Percentiles rank a stretch among this genome's conserved stretches.
These are phyloP conservation scores for Lojkania enalia DNA, from an alignment of 2,329 filamentous ascomycete species.

Conservation along the genomic window DNA sequence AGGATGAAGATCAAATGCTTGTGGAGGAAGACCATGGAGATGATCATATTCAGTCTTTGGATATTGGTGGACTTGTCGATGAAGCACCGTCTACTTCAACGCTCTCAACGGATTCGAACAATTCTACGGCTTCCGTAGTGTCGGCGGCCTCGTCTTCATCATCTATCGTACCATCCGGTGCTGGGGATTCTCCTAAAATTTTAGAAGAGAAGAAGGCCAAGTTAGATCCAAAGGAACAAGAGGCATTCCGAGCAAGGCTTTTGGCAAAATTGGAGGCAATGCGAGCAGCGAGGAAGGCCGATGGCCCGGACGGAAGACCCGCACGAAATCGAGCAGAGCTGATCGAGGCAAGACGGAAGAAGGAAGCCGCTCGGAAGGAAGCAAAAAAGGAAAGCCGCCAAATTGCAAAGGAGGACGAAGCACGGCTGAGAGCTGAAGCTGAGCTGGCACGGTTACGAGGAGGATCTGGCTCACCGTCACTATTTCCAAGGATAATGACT, in stretches of 20 bases:
- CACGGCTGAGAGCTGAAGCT: slow-evolving; percentile 61
- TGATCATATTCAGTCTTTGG: slow-evolving; percentile 38
- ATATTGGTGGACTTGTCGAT: slow-evolving; percentile 44
- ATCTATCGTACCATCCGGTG: slow-evolving; percentile 46
- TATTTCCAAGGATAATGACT: slow-evolving; percentile 49
- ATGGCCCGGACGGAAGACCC: slow-evolving; percentile 77
- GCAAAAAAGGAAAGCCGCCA: slow-evolving; percentile 85
- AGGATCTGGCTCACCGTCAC: slow-evolving; percentile 61
- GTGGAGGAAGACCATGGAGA: slow-evolving; percentile 31
- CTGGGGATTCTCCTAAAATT: slow-evolving; percentile 26
- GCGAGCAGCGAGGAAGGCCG: slow-evolving; percentile 83
- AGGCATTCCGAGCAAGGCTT: slow-evolving; percentile 76
- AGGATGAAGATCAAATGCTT: slow-evolving; percentile 25
- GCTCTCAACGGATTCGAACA: slow-evolving; percentile 38
- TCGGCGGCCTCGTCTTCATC: slow-evolving; percentile 53
- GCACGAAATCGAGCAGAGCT: slow-evolving; percentile 88
- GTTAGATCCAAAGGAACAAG: slow-evolving; percentile 58
- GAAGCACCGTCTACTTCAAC: slow-evolving; percentile 40
- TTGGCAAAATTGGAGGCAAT: slow-evolving; percentile 83
- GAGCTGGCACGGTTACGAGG: slow-evolving; percentile 60
- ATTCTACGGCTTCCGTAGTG: slow-evolving; percentile 47
- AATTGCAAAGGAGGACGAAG: slow-evolving; percentile 79
- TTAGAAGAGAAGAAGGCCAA: slow-evolving; percentile 32
- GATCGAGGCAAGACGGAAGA: slow-evolving; percentile 83
- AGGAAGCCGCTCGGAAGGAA: slow-evolving; percentile 82